A percentile compares a stretch with the other conserved stretches of the same genome.
Evolutionary conservation across 257 asterid species (phyloP).

Genomic region (Anisodus tanguticus): DNA sequence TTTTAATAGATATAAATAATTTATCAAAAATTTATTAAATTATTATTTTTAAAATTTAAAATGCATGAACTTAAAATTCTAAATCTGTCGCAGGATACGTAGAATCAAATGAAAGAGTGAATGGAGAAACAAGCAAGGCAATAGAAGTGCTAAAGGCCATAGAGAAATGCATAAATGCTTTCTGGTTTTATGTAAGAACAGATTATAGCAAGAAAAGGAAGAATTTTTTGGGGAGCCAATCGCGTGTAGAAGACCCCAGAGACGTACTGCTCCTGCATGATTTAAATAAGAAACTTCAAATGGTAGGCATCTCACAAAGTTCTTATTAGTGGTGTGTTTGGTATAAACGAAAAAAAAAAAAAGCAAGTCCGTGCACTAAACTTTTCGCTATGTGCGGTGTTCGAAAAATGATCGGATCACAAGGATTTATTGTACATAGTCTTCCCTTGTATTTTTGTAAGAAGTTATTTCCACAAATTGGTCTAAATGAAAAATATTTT

Average conservation of each 20-base stretch:
- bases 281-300: slow-evolving; percentile 41
- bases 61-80: background rate
- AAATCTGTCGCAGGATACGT: background rate
- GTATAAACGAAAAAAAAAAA: background rate
- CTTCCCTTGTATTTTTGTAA: too few relatives aligned
- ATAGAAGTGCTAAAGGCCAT: slow-evolving; percentile 47
- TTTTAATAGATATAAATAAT: too few relatives aligned
- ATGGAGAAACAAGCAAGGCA: slow-evolving; percentile 44
- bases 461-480: too few relatives aligned
- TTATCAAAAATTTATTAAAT: background rate
- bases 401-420: too few relatives aligned
- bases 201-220: slow-evolving; percentile 35
- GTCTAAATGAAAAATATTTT: too few relatives aligned
- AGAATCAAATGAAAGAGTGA: slow-evolving; percentile 29
- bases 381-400: too few relatives aligned
- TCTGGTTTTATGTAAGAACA: slow-evolving; percentile 49
- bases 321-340: background rate
- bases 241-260: slow-evolving; percentile 63
- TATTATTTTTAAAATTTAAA: too few relatives aligned
- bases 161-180: slow-evolving; percentile 54
- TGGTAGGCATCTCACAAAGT: slow-evolving; percentile 41
- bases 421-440: too few relatives aligned
- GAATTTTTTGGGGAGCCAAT: slow-evolving; percentile 22
- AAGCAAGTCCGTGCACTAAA: too few relatives aligned
- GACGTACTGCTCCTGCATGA: slow-evolving; percentile 52